Base-by-base conservation (phyloP, 495 filamentous ascomycete genomes). In the Trichoderma erinaceum region DNA sequence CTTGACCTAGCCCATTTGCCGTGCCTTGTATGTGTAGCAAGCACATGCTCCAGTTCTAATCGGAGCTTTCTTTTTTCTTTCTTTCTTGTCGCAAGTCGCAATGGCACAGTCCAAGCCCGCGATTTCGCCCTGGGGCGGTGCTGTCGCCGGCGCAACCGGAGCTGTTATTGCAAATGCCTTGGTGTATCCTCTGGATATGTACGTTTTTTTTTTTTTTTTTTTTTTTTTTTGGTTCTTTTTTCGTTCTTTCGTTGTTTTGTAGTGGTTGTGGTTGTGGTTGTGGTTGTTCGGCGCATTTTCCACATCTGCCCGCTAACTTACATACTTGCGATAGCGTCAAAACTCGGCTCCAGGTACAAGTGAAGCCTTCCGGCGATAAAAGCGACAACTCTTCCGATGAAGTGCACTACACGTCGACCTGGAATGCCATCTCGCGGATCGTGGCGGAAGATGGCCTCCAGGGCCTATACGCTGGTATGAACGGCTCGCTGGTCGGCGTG, bases 141-240 rank as follows among this genome's bases (percentile, higher is more conserved):
- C 95, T 56, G 86, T 97, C 68, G 93, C 96, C 50, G 95, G 95
- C 71, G 91, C 96, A 67, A 92, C 93, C 21, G 94, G 95, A 64
- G 95, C 96, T 43, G 91, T 97, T 15, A 80, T 99, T 61, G 96
- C 95, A 46, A 99, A 99, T 84, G 89, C 95, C 32, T 80, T 97
- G 67, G 96, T 98, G 67, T 99, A 99, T 78, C 95, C 95, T 16
- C 82, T 99, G 43, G 95, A 99, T 79, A 92, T 99, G 94, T 97
- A 82, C 78, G 90, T 79, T 50, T 65, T 63, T 44, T 41, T 48
- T 41, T 38, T 61, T 48, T n/a, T n/a, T n/a, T n/a, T n/a, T n/a
- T n/a, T n/a, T n/a, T n/a, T n/a, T n/a, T n/a, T n/a, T n/a, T n/a
- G n/a, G n/a, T n/a, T n/a, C 29, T 29, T 1, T 29, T 29, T 29